Conservation (phyloP, 805 yeast genomes). For the Torulaspora delbrueckii region DNA sequence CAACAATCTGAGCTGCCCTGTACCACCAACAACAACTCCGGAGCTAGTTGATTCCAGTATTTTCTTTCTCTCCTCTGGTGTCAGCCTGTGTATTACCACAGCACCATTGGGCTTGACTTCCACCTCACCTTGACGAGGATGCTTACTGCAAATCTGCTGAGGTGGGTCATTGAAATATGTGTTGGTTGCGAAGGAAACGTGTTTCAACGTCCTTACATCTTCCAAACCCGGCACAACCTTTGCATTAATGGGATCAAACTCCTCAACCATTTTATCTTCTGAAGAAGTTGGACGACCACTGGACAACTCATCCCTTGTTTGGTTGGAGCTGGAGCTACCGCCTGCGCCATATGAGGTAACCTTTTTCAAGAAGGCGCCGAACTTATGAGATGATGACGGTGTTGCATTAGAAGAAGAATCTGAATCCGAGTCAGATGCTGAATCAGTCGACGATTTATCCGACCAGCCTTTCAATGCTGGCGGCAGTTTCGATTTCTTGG, state of each 20-base stretch:
- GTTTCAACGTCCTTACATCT: constrained; percentile 42
- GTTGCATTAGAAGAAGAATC: constrained; percentile 7
- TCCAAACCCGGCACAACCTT: constrained; percentile 39
- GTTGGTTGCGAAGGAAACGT: constrained; percentile 74
- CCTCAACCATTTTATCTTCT: not conserved
- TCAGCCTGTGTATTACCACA: constrained; percentile 48
- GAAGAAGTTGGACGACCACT: not conserved
- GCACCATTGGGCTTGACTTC: constrained; percentile 53
- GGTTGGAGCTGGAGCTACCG: constrained; percentile 4
- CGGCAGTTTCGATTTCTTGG: constrained; percentile 43
- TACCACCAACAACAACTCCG: constrained; percentile 76
- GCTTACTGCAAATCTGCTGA: constrained; percentile 79
- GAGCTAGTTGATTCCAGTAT: constrained; percentile 45
- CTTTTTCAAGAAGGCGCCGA: constrained; percentile 33
- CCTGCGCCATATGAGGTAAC: constrained; percentile 30
- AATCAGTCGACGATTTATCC: constrained; percentile 5
- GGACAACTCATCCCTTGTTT: constrained; percentile 14
- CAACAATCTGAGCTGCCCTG: constrained; percentile 55
- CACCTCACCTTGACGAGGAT: constrained; percentile 79
- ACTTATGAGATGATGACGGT: constrained; percentile 21
- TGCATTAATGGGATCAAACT: constrained; percentile 24
- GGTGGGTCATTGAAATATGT: constrained; percentile 81
- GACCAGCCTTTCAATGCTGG: constrained; percentile 40
- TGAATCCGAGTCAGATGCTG: constrained; percentile 15
- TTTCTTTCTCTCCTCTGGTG: constrained; percentile 50